phyloP scores from a whole-genome alignment of 768 basidiomycete genomes.

The Mrakia gelida region DNA sequence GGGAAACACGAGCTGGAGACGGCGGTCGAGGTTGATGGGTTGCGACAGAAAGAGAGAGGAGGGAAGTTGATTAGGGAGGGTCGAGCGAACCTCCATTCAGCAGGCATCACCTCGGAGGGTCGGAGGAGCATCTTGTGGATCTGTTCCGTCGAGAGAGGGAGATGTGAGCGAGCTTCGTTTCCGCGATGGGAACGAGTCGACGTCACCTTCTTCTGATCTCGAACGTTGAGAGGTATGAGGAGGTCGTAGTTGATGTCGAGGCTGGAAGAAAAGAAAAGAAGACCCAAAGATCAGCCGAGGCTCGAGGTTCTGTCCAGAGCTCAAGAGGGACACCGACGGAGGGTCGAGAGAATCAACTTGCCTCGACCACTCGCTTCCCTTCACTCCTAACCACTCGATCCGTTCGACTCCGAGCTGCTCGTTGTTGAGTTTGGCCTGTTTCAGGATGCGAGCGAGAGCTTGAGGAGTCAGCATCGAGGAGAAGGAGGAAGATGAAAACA shows the following conservation, averaged over 20 bases:
- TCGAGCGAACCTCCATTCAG: conserved; percentile 25
- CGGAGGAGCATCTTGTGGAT: conserved; percentile 18
- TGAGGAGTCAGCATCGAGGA: background rate
- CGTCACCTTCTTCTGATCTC: conserved; percentile 18
- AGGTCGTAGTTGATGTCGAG: conserved; percentile 25
- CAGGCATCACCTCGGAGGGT: background rate
- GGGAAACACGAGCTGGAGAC: background rate
- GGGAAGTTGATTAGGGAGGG: background rate
- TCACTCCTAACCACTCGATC: conserved; percentile 76
- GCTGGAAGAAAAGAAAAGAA: background rate
- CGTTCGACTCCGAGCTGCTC: conserved; percentile 62
- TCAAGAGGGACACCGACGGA: background rate
- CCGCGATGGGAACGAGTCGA: background rate
- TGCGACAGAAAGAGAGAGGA: background rate
- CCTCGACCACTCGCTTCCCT: conserved; percentile 62
- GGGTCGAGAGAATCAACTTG: conserved; percentile 42
- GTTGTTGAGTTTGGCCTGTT: background rate
- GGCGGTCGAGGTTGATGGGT: background rate
- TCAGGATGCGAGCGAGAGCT: no score
- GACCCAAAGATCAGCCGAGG: background rate
- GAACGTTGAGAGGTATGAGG: conserved; percentile 13
- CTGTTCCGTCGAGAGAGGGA: background rate
- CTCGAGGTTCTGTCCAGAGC: background rate
- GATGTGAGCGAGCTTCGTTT: background rate
- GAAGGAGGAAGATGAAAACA: background rate